Evolutionary conservation across 768 basidiomycete species (phyloP).

Genomic region (Crepidotus variabilis): DNA sequence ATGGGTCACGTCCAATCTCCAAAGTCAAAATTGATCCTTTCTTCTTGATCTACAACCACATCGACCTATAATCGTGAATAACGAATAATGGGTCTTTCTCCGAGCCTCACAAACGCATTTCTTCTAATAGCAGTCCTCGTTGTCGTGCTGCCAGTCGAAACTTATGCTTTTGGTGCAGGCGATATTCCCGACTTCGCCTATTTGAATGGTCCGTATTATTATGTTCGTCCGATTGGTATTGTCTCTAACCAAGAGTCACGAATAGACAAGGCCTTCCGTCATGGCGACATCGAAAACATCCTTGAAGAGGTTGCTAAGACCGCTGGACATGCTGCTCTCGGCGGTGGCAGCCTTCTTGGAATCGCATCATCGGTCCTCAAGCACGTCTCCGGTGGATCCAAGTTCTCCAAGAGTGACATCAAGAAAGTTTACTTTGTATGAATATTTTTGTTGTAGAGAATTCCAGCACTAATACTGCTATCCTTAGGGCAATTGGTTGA

Average conservation of each 20-base stretch:
- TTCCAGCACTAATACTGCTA: background rate
- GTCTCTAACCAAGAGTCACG: constrained; percentile 4
- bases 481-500: constrained; percentile 59
- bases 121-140: constrained; percentile 34
- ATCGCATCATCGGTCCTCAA: constrained; percentile 45
- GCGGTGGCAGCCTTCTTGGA: constrained; percentile 46
- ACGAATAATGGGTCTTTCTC: constrained; percentile 23
- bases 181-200: constrained; percentile 73
- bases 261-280: constrained; percentile 67
- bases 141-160: constrained; percentile 39
- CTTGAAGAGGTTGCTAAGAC: constrained; percentile 57
- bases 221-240: background rate
- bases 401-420: constrained; percentile 62
- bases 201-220: constrained; percentile 43
- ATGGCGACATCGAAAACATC: constrained; percentile 74
- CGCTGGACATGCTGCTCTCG: constrained; percentile 38
- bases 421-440: constrained; percentile 66
- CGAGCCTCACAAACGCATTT: constrained; percentile 25
- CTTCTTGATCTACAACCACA: constrained; percentile 6
- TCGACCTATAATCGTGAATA: constrained; percentile 1
- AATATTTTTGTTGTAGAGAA: background rate
- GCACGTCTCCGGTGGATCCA: constrained; percentile 45
- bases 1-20: constrained; percentile 8
- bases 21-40: constrained; percentile 1
- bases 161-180: constrained; percentile 57